Conservation (phyloP, 768 basidiomycete genomes). For the Crepidotus variabilis region DNA sequence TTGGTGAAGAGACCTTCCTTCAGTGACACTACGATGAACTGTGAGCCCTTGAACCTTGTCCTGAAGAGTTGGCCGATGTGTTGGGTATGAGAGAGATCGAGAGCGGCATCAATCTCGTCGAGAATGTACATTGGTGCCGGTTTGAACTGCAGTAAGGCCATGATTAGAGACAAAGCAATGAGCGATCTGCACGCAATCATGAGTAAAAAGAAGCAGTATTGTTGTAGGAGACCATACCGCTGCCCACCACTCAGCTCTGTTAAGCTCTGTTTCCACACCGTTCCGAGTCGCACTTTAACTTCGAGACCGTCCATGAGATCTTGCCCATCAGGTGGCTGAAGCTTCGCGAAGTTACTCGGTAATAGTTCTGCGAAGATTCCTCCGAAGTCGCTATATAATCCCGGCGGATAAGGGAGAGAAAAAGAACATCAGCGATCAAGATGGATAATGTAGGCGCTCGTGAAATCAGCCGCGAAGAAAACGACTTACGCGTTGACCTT, state of each 20-base stretch:
- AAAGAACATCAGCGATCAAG: background rate
- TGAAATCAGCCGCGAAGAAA: background rate
- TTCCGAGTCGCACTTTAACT: constrained; percentile 93
- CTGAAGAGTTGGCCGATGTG: constrained; percentile 98
- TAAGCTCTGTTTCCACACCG: constrained; percentile 96
- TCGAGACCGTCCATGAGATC: constrained; percentile 95
- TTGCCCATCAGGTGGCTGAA: constrained; percentile 90
- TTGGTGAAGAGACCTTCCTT: constrained; percentile 98
- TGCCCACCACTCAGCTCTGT: constrained; percentile 98
- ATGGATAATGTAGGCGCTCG: background rate
- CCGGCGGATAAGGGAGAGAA: constrained; percentile 1
- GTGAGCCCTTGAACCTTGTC: constrained; percentile 94
- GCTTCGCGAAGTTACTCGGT: constrained; percentile 94
- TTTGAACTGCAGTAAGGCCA: constrained; percentile 99
- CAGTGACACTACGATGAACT: constrained; percentile 96
- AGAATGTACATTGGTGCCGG: constrained; percentile 99
- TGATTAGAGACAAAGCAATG: constrained; percentile 96
- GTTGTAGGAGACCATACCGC: constrained; percentile 44
- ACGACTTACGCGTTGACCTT: constrained; percentile 82
- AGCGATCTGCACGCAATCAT: constrained; percentile 61
- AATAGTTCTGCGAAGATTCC: constrained; percentile 93
- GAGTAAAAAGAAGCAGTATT: constrained; percentile 1
- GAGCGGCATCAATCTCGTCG: constrained; percentile 97
- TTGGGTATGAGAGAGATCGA: constrained; percentile 94
- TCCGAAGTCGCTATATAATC: constrained; percentile 79